A percentile compares a stretch with the other conserved stretches of the same genome.
These are phyloP conservation scores for Scenedesmus sp. DNA, from an alignment of 163 green algal genomes.

Conservation along the genomic window DNA sequence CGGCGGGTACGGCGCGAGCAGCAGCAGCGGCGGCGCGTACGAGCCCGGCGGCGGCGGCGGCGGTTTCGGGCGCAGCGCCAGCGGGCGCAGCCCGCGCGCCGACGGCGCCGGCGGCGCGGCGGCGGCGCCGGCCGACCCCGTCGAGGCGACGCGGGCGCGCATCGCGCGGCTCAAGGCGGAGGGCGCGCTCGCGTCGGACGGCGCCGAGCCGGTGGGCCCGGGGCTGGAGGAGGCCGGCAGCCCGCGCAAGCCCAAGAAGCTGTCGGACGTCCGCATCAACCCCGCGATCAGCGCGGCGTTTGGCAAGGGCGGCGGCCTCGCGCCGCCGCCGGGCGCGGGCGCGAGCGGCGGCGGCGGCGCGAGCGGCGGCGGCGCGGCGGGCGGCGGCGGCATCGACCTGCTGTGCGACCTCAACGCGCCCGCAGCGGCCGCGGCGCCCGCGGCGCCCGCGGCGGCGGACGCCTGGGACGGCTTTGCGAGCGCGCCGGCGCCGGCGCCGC, in stretches of 20 bases:
- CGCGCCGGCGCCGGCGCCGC: background rate
- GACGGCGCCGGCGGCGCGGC: constrained; percentile 25
- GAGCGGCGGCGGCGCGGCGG: background rate
- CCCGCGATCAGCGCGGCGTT: constrained; percentile 80
- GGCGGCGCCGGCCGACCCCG: constrained; percentile 53
- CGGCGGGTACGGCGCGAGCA: constrained; percentile 22
- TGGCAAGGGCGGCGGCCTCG: constrained; percentile 9
- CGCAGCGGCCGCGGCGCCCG: constrained; percentile 25
- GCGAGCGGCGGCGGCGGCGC: background rate
- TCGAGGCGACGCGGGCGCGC: constrained; percentile 78
- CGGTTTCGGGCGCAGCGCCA: no score
- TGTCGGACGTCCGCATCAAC: constrained; percentile 83
- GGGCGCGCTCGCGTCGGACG: constrained; percentile 34
- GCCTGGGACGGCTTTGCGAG: constrained; percentile 40
- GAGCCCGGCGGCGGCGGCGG: no score
- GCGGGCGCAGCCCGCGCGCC: constrained; percentile 8
- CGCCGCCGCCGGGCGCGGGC: constrained; percentile 8
- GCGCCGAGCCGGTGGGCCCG: background rate
- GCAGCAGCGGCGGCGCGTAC: constrained; percentile 11
- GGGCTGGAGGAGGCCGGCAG: background rate
- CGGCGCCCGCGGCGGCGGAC: background rate
- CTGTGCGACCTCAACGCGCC: constrained; percentile 56
- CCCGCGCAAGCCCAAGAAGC: constrained; percentile 66
- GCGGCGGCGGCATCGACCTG: constrained; percentile 57
- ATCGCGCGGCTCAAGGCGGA: constrained; percentile 80